Conservation (phyloP, 805 yeast species). For the Phaffomyces opuntiae region DNA sequence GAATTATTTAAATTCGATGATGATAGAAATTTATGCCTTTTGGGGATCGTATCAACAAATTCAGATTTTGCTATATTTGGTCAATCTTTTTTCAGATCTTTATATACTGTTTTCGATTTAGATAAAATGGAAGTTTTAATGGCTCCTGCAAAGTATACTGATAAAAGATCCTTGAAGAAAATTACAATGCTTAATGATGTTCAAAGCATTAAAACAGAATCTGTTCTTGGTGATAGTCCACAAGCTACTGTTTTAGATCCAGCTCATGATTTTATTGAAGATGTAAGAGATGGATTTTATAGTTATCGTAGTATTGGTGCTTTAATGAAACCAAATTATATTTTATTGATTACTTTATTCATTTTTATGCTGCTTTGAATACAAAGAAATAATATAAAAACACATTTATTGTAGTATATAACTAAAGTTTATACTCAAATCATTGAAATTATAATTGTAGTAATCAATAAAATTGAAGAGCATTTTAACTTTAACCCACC, state of each 20-base stretch:
- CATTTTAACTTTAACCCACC: not conserved
- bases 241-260: constrained; percentile 10
- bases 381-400: no score
- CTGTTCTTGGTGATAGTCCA: constrained; percentile 1
- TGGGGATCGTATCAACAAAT: constrained; percentile 10
- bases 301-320: constrained; percentile 1
- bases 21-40: constrained; percentile 7
- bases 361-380: not conserved
- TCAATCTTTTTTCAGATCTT: constrained; percentile 14
- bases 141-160: constrained; percentile 17
- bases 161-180: constrained; percentile 4
- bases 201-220: constrained; percentile 5
- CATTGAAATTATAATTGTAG: not conserved
- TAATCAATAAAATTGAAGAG: no score
- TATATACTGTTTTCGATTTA: constrained; percentile 20
- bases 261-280: constrained; percentile 10
- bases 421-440: not conserved
- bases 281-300: constrained; percentile 13
- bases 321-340: not conserved
- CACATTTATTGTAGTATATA: not conserved
- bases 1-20: not conserved
- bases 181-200: constrained; percentile 3
- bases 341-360: not conserved
- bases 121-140: constrained; percentile 18
- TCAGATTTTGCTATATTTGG: constrained; percentile 13